A percentile compares a stretch with the other conserved stretches of the same genome.
Conservation (phyloP, 345 rosid species). For the Lagerstroemia speciosa region DNA sequence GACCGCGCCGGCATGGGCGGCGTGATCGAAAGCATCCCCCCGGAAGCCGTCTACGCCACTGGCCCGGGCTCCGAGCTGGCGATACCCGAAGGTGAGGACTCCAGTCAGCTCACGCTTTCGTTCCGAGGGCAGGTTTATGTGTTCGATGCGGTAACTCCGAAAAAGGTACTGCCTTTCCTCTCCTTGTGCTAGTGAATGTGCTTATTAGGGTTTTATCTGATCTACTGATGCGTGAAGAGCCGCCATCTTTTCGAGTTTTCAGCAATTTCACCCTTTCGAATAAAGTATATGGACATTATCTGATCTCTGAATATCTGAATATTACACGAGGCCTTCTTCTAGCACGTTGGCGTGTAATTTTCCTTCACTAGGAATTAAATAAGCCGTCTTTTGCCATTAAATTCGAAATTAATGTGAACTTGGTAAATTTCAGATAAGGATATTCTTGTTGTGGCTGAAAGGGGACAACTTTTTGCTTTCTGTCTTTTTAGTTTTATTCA, state of each 20-base stretch:
- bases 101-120: conserved; percentile 15
- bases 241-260: neutral
- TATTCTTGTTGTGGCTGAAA: neutral
- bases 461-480: neutral
- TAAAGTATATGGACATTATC: neutral
- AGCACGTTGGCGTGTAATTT: neutral
- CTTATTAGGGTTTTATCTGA: neutral
- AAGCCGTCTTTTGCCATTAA: neutral
- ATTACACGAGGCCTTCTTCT: neutral
- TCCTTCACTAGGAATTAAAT: neutral
- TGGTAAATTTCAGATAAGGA: neutral
- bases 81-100: conserved; percentile 5
- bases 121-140: conserved; percentile 16
- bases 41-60: conserved; percentile 8
- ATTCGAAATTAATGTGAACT: neutral
- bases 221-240: neutral
- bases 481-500: neutral
- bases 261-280: neutral
- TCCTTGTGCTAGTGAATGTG: neutral
- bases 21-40: conserved; percentile 5
- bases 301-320: neutral
- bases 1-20: conserved; percentile 10
- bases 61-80: neutral
- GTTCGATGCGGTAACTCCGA: conserved; percentile 10
- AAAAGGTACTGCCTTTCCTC: conserved; percentile 7